Evolutionary conservation across 345 rosid species (phyloP).

Genomic region (Citropsis articulata): DNA sequence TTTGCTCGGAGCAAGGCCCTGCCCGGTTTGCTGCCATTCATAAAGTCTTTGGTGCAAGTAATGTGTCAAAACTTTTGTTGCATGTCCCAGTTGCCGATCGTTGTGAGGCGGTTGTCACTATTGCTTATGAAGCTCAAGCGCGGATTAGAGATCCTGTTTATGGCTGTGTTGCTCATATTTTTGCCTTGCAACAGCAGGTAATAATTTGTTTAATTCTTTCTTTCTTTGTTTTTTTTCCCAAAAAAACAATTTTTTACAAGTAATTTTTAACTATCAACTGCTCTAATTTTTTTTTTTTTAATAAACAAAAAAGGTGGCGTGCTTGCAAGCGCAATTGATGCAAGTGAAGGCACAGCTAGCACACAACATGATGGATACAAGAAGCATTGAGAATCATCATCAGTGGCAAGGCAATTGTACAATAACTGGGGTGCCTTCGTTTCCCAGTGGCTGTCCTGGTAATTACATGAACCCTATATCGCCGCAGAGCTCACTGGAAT

Average conservation of each 20-base stretch:
- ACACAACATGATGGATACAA: conserved; percentile 38
- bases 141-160: conserved; percentile 69
- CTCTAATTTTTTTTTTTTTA: background rate
- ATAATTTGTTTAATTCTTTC: background rate
- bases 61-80: conserved; percentile 57
- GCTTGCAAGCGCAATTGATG: conserved; percentile 82
- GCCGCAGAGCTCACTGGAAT: conserved; percentile 74
- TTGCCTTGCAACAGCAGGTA: conserved; percentile 74
- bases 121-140: conserved; percentile 77
- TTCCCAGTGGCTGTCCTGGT: conserved; percentile 24
- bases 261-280: background rate
- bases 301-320: conserved; percentile 56
- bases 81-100: conserved; percentile 66
- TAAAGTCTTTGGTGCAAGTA: conserved; percentile 81
- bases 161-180: conserved; percentile 76
- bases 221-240: background rate
- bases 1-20: conserved; percentile 67
- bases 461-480: conserved; percentile 51
- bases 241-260: background rate
- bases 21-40: conserved; percentile 70
- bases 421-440: conserved; percentile 21
- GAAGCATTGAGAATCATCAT: conserved; percentile 26
- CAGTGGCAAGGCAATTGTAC: conserved; percentile 33
- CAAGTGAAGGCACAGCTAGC: conserved; percentile 77
- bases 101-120: conserved; percentile 68